phyloP scores from a whole-genome alignment of 108 stramenopile genomes.

The Cyclotella kingstonii region DNA sequence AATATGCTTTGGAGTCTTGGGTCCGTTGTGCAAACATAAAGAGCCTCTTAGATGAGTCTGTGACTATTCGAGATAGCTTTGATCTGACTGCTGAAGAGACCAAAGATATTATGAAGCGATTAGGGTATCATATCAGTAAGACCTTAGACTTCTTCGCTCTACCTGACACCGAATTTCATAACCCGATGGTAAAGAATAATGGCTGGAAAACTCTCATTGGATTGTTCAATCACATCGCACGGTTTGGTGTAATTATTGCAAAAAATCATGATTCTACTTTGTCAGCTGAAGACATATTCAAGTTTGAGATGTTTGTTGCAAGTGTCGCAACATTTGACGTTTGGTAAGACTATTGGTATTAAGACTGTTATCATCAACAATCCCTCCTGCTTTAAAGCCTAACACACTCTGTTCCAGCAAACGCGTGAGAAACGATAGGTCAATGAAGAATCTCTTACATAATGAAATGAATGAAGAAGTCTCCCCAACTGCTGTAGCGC shows the following conservation, averaged over 20 bases:
- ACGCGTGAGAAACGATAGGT: neutral
- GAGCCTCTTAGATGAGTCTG: neutral
- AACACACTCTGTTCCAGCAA: neutral
- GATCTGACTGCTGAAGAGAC: conserved; percentile 4
- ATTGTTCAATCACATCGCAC: conserved; percentile 35
- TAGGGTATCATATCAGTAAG: conserved; percentile 28
- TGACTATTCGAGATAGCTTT: neutral
- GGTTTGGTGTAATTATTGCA: conserved; percentile 17
- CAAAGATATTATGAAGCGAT: conserved; percentile 13
- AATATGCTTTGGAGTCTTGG: conserved; percentile 24
- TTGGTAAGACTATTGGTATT: conserved; percentile 11
- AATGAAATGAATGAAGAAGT: too few relatives aligned
- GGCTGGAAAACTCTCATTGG: conserved; percentile 17
- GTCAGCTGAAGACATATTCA: conserved; percentile 1
- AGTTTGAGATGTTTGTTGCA: conserved; percentile 27
- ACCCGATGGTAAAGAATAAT: conserved; percentile 14
- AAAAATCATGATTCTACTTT: neutral
- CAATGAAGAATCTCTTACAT: too few relatives aligned
- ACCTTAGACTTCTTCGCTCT: conserved; percentile 1
- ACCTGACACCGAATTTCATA: conserved; percentile 6
- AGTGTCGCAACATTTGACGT: conserved; percentile 25
- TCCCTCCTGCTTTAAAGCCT: too few relatives aligned
- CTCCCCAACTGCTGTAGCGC: too few relatives aligned
- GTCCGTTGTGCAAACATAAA: conserved; percentile 25
- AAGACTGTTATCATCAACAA: neutral